Evolutionary conservation across 192 early-diverging fungal genomes (phyloP), one percentile per base, ranked within the genome.

Genomic region (Rhizophagus sp.): DNA sequence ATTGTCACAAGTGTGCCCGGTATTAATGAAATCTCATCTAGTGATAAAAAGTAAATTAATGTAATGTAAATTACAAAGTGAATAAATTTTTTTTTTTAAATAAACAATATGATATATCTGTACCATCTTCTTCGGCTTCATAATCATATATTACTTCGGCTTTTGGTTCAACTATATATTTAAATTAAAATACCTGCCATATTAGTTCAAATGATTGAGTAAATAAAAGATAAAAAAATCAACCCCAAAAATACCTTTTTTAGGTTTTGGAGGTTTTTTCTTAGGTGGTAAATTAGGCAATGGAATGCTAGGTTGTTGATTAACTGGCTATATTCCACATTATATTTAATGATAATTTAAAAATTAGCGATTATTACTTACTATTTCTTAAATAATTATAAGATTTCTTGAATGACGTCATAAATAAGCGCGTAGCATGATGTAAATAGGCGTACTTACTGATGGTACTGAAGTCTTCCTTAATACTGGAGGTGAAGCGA

Each of bases 121-220:
- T 83, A 88, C 88, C 88, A 63, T 85, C 87, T 12, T 81, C 83
- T 15, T 85, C 81, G 10, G 88, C 86, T 33, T 83, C 83, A 78
- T 89, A 89, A n/a, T 85, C 81, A 71, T 84, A 82, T 2, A 86
- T 50, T 7, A 89, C 89, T 61, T 87, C 67, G 9, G 89, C 89
- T 41, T 83, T 88, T 62, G 74, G 76, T 39, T 80, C 82, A 77
- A 44, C 30, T 63, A 64, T 76, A 24, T 39, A 11, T 22, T 33
- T 25, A 41, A 22, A 76, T 1, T n/a, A 75, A 57, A 22, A 22
- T 57, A 17, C 4, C 6, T 2, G 1, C 22, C 52, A 57, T 5
- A 22, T 19, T 57, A 57, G 4, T 22, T 57, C 17, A 57, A 57
- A 57, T 22, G 15, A 19, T 15, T 15, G 17, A 13, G 5, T 19